Evolutionary conservation across 2,329 filamentous ascomycete species (phyloP), one percentile per base, ranked within the genome.

Genomic region (Talaromyces sp.): DNA sequence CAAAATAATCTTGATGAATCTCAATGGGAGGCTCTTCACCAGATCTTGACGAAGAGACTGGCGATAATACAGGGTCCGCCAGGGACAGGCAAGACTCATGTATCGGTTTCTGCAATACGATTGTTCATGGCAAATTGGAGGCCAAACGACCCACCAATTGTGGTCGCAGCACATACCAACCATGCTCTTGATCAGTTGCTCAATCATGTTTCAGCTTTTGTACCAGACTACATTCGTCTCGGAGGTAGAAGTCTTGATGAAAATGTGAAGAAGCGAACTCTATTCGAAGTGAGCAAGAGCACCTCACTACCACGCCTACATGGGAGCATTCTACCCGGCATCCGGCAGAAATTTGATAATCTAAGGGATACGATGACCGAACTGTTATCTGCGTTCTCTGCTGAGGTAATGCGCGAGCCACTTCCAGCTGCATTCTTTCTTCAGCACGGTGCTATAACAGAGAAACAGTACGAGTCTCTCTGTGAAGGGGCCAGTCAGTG

Each of bases 111-210:
- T 31, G 89, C 90, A 0, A 75, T 97, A 10, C 86, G 85, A 56
- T 81, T 89, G 1, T 79, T 93, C 62, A 79, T 92, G 0, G 77
- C 82, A 1, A 91, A 90, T 62, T 83, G 86, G 71, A 73, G 75
- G 2, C 70, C 73, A 1, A 80, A 77, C 0, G 86, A 89, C 65
- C 84, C 88, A 9, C 91, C 91, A 0, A 88, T 97, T 35, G 83
- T 97, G 22, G 82, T 97, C 3, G 86, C 92, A 0, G 92, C 92
- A 8, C 92, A 97, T 71, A 97, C 93, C 0, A 97, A 97, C 66
- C 92, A 97, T 75, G 93, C 93, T 0, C 80, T 97, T 0, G 93
- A 97, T 70, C 93, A 97, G 73, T 81, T 97, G 0, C 80, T 97
- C 0, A 78, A 80, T 0, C 86, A 89, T 63, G 82, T 92, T 17